Evolutionary conservation across 2,329 filamentous ascomycete species (phyloP), one percentile per base, ranked within the genome.

Genomic region (Westerdykella sp.): DNA sequence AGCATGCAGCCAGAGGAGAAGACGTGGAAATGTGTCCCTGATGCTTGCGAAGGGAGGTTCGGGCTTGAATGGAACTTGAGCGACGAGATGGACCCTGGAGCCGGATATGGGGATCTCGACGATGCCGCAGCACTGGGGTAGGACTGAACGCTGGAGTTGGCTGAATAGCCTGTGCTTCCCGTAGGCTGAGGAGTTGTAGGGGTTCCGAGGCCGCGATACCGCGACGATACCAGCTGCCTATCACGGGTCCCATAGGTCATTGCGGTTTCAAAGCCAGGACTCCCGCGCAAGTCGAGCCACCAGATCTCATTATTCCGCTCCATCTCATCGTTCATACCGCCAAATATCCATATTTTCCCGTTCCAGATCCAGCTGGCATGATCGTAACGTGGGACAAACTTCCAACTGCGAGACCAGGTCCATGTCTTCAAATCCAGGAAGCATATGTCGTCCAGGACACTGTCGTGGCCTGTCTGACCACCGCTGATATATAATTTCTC

Each of bases 381-480:
- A 57, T 98, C 93, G 62, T 95, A 98, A 32, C 93, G 81, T 39
- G 87, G 84, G 21, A 96, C 90, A 63, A 98, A 98, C 48, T 84
- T 86, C 93, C 93, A 98, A 34, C 88, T 84, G 44, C 88, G 83
- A 43, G 91, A 97, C 93, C 93, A 98, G 1, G 90, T 95, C 76
- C 88, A 96, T 2, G 93, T 97, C 72, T 95, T 96, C 37, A 98
- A 74, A 63, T 98, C 93, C 39, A 98, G 78, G 61, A 95, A 98
- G 71, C 89, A 95, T 40, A 98, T 88, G 62, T 98, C 93, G 63
- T 97, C 91, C 39, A 97, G 75, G 18, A 97, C 90, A 61, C 88
- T 95, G 53, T 93, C 89, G 53, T 91, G 85, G 2, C 90, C 91
- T 5, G 89, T 95, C 56, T 97, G 87, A n/a, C 93, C 93, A 44